Percentiles rank a stretch among this genome's conserved stretches.
These are phyloP conservation scores for Globisporangium spinosum DNA, from an alignment of 352 stramenopile species.

Conservation along the genomic window DNA sequence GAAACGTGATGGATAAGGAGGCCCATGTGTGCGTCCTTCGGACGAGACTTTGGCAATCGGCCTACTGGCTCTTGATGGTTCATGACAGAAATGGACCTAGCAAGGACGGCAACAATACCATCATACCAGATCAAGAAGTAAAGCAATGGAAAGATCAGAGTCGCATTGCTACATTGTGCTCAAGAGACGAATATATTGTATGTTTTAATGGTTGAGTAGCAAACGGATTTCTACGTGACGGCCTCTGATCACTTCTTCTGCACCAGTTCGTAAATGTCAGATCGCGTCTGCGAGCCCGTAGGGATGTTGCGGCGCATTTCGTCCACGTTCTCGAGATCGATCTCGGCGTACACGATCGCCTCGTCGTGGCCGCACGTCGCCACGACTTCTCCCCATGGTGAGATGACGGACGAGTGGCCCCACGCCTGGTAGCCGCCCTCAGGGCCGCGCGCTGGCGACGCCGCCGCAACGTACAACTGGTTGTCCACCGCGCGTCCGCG, in stretches of 20 bases:
- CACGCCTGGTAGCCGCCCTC: conserved; percentile 97
- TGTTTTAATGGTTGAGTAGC: neutral
- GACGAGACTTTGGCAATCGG: too few relatives aligned
- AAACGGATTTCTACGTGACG: neutral
- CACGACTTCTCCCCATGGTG: conserved; percentile 97
- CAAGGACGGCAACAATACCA: too few relatives aligned
- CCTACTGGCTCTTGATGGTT: too few relatives aligned
- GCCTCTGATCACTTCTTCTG: conserved; percentile 50
- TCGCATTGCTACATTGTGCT: neutral
- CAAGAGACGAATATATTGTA: neutral
- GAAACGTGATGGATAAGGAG: too few relatives aligned
- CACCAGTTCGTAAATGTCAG: conserved; percentile 94
- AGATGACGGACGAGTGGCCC: conserved; percentile 97
- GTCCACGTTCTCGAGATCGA: conserved; percentile 93
- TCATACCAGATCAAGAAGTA: too few relatives aligned
- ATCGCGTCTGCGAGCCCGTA: conserved; percentile 91
- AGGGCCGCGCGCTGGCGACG: conserved; percentile 93
- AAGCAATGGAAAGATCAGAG: too few relatives aligned
- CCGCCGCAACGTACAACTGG: conserved; percentile 95
- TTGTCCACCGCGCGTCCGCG: conserved; percentile 92
- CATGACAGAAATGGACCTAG: too few relatives aligned
- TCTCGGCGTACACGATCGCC: conserved; percentile 93
- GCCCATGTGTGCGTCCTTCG: too few relatives aligned
- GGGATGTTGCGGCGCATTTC: conserved; percentile 96
- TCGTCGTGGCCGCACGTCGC: conserved; percentile 92